These are phyloP conservation scores for Lentinula sp. DNA, from an alignment of 768 basidiomycete species.

Conservation along the genomic window DNA sequence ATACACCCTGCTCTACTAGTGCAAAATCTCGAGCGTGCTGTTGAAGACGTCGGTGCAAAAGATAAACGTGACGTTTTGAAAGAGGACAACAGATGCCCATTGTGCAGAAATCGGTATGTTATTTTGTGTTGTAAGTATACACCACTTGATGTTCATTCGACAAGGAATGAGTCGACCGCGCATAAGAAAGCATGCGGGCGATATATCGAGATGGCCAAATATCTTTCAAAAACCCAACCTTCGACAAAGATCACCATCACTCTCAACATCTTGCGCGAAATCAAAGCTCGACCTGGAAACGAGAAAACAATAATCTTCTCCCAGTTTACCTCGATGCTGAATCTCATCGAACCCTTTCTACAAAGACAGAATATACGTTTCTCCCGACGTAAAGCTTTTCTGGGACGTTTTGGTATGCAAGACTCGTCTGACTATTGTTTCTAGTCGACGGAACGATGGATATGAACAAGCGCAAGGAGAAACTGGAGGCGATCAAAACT, in stretches of 20 bases:
- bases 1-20: constrained; percentile 83
- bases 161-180: neutral
- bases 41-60: constrained; percentile 52
- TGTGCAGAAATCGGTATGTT: constrained; percentile 68
- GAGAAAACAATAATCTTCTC: constrained; percentile 98
- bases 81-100: constrained; percentile 58
- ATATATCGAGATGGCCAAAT: constrained; percentile 52
- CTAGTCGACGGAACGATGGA: constrained; percentile 77
- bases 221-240: constrained; percentile 45
- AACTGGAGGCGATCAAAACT: constrained; percentile 66
- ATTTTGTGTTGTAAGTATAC: neutral
- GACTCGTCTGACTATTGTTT: neutral
- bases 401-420: neutral
- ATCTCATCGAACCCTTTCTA: constrained; percentile 85
- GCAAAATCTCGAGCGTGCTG: constrained; percentile 74
- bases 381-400: constrained; percentile 73
- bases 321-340: constrained; percentile 85
- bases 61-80: constrained; percentile 29
- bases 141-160: neutral
- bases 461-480: constrained; percentile 67
- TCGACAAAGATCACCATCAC: constrained; percentile 91
- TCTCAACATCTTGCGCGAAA: constrained; percentile 60
- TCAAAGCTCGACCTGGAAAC: constrained; percentile 50
- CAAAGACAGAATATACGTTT: constrained; percentile 58
- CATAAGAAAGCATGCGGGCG: constrained; percentile 38